Base-by-base conservation (phyloP, 2,329 filamentous ascomycete species). In the Penicillium griseofulvum region DNA sequence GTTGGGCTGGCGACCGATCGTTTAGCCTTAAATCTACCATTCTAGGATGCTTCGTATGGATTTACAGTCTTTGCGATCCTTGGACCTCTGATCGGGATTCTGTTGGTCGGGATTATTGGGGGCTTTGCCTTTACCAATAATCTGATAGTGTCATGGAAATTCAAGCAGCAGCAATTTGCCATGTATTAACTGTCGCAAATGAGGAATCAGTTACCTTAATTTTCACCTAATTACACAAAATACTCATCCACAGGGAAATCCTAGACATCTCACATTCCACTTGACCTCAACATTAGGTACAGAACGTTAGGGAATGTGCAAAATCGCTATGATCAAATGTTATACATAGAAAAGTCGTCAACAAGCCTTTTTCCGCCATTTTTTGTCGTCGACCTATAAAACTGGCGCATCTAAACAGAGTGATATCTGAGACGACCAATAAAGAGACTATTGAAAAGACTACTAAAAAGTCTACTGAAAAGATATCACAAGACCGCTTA, bases 31-130 rank as follows among this genome's bases (percentile, higher is more conserved):
- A 76, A 72, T 56, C 14, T 53, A 0, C 49, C 62, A 0, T 83
- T 83, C 60, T 73, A 78, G 59, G 52, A 56, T 11, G 77, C 73
- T 1, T 75, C 74, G 1, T 79, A 78, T 54, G 78, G 77, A 2
- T 81, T 83, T 49, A 75, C 77, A 2, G 59, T 81, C 3, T 81
- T 82, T 53, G 69, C 76, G 0, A 78, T 81, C 24, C 14, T 80
- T 1, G 71, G 66, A 4, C 78, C 78, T 0, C 57, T 78, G 12
- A 43, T 55, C 12, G 39, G 48, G 29, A 26, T 51, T 26, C 11
- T 50, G 28, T 11, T 50, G 10, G 17, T 50, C 1, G 48, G 48
- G 9, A 14, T 36, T 26, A 34, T 50, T 8, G 38, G 48, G 6
- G 5, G 12, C 10, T 9, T 50, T 17, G 37, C 37, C 17, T 42